These are phyloP conservation scores for Wickerhamomyces hampshirensis DNA, from an alignment of 805 yeast species.

Conservation along the genomic window DNA sequence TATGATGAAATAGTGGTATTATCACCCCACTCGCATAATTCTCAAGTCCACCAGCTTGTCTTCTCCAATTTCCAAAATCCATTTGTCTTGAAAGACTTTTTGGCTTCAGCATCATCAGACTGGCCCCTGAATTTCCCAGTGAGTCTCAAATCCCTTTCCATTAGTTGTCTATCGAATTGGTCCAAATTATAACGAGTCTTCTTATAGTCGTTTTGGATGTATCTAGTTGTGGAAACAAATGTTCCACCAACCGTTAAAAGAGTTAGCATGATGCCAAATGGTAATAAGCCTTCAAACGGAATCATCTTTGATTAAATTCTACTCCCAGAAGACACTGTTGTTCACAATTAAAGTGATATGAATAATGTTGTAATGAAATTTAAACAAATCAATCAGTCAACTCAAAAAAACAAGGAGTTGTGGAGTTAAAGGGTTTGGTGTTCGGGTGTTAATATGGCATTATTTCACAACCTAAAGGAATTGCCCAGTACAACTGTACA, in stretches of 20 bases:
- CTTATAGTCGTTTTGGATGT: conserved; percentile 43
- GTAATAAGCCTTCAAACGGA: conserved; percentile 66
- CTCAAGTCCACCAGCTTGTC: conserved; percentile 22
- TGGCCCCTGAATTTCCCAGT: conserved; percentile 76
- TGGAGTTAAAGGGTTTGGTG: neutral
- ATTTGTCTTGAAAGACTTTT: conserved; percentile 73
- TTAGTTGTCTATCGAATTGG: conserved; percentile 45
- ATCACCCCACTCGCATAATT: neutral
- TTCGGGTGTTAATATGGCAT: neutral
- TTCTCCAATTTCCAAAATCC: conserved; percentile 34
- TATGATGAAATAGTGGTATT: too few species aligned
- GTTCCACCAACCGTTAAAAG: conserved; percentile 52
- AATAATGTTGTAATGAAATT: too few species aligned
- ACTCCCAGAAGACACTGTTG: too few species aligned
- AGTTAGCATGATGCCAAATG: conserved; percentile 52
- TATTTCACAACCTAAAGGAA: too few species aligned
- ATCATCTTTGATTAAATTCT: conserved; percentile 40
- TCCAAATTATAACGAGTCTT: conserved; percentile 51
- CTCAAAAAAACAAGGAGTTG: neutral
- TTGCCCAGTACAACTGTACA: too few species aligned
- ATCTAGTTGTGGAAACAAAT: conserved; percentile 38
- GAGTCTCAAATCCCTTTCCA: conserved; percentile 71
- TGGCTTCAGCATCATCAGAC: conserved; percentile 60
- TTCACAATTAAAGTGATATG: too few species aligned
- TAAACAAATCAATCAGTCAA: too few species aligned